phyloP scores from a whole-genome alignment of 1,139 yeast genomes.

The Yamadazyma atmosphaerica region DNA sequence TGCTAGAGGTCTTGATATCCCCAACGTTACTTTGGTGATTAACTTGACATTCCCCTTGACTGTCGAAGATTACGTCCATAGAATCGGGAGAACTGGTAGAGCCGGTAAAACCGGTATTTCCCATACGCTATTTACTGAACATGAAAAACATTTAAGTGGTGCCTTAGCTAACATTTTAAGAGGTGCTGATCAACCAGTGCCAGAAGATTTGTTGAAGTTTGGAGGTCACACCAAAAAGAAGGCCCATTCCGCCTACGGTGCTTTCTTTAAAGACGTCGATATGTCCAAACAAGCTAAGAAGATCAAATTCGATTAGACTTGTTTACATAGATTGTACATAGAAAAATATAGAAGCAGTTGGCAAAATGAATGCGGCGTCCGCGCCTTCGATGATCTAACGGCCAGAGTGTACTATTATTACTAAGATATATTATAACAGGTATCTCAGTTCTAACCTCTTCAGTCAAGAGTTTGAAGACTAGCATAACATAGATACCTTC shows the following conservation, averaged over 20 bases:
- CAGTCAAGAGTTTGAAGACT: no score
- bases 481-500: no score
- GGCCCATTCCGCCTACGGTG: constrained; percentile 95
- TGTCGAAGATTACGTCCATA: constrained; percentile 95
- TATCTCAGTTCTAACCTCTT: no score
- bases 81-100: constrained; percentile 98
- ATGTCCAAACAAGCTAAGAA: constrained; percentile 86
- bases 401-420: no score
- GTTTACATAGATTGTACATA: not conserved
- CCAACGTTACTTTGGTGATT: constrained; percentile 94
- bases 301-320: constrained; percentile 68
- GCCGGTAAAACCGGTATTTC: constrained; percentile 96
- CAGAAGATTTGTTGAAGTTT: constrained; percentile 92
- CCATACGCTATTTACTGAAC: constrained; percentile 93
- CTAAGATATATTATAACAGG: no score
- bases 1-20: constrained; percentile 97
- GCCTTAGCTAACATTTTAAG: constrained; percentile 88
- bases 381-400: no score
- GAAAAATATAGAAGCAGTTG: no score
- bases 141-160: constrained; percentile 95
- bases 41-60: constrained; percentile 97
- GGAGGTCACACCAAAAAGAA: constrained; percentile 98
- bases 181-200: constrained; percentile 94
- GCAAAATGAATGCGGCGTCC: no score
- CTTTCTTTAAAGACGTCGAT: constrained; percentile 91